phyloP scores from a whole-genome alignment of 768 basidiomycete genomes.

The Tulasnella sp. region DNA sequence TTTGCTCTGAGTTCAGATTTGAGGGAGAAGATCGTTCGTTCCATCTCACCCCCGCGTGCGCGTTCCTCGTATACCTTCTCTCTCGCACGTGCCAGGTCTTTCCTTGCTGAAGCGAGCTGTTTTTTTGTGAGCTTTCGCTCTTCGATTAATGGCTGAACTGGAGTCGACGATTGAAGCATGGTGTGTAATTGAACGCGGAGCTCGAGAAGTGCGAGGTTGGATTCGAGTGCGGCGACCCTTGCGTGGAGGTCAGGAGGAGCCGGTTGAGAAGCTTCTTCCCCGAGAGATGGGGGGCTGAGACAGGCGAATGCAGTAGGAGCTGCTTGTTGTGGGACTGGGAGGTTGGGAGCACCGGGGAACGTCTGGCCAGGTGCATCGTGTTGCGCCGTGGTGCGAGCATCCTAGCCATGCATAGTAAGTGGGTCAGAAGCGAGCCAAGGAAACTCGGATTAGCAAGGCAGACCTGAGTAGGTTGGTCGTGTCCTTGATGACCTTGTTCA shows the following conservation, averaged over 20 bases:
- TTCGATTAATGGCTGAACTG: too few species aligned
- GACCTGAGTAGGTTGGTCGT: neutral
- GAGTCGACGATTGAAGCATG: too few species aligned
- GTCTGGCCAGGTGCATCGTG: neutral
- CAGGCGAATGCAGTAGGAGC: neutral
- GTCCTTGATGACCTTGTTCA: neutral
- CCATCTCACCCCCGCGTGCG: neutral
- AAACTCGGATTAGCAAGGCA: neutral
- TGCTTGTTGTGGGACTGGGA: neutral
- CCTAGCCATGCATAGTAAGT: neutral
- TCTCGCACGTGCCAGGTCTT: neutral
- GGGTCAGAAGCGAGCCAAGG: neutral
- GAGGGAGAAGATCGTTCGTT: neutral
- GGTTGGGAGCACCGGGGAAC: neutral
- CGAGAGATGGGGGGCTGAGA: neutral
- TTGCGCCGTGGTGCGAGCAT: neutral
- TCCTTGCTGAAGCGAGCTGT: neutral
- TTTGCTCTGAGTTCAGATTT: neutral
- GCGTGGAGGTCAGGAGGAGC: neutral
- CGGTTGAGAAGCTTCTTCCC: neutral
- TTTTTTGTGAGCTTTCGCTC: neutral
- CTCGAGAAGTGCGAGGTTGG: neutral
- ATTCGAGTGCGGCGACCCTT: neutral
- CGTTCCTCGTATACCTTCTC: neutral
- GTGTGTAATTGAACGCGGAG: too few species aligned